A percentile compares a stretch with the other conserved stretches of the same genome.
Conservation (phyloP, 768 basidiomycete species). For the Pleurotus ostreatus region DNA sequence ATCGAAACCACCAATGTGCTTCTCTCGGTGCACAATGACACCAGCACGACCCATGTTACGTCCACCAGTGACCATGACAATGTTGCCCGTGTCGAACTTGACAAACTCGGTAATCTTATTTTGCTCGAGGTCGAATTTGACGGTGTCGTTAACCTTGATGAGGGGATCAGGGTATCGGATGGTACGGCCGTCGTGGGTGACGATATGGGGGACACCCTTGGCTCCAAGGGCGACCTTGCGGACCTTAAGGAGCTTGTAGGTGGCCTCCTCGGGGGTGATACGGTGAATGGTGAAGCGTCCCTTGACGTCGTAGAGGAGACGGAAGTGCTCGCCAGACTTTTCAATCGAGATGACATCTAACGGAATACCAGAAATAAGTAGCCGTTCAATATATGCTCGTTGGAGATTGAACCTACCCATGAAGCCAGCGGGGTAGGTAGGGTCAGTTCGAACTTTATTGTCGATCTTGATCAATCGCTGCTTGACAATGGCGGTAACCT, state of each 20-base stretch:
- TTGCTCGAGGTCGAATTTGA: constrained; percentile 95
- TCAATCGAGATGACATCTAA: constrained; percentile 95
- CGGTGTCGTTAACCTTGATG: constrained; percentile 95
- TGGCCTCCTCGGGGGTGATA: constrained; percentile 95
- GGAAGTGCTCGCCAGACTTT: constrained; percentile 99
- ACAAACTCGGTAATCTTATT: constrained; percentile 90
- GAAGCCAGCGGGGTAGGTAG: constrained; percentile 96
- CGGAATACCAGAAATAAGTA: neutral
- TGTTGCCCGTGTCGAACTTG: constrained; percentile 96
- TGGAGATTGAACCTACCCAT: constrained; percentile 60
- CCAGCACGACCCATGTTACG: constrained; percentile 99
- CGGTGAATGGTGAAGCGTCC: constrained; percentile 99
- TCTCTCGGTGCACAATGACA: constrained; percentile 94
- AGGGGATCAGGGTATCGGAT: constrained; percentile 98
- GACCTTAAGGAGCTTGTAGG: constrained; percentile 96
- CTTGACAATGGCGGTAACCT: constrained; percentile 92
- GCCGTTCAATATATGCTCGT: neutral
- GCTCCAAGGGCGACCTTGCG: constrained; percentile 86
- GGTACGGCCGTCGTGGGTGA: constrained; percentile 99
- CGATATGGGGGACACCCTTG: constrained; percentile 93
- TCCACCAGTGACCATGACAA: constrained; percentile 97
- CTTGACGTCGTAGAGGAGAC: constrained; percentile 98
- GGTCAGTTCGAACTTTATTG: constrained; percentile 96
- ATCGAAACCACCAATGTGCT: constrained; percentile 97
- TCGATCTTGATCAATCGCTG: constrained; percentile 99